Evolutionary conservation across 2,329 filamentous ascomycete genomes (phyloP).

Genomic region (Fusarium sp.): DNA sequence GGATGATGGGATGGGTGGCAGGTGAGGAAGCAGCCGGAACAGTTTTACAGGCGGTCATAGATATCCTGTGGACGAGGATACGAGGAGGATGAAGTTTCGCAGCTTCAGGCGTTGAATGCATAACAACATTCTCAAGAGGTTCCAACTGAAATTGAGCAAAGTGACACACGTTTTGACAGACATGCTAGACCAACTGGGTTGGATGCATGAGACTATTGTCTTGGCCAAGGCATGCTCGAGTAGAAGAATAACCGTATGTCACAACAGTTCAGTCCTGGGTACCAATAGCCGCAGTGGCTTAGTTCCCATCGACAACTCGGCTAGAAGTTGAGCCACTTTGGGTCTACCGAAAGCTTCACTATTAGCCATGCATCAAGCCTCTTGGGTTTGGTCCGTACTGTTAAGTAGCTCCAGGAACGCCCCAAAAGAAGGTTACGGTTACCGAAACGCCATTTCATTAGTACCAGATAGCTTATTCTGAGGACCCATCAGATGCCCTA

Average conservation of each 20-base stretch:
- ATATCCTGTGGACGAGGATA: slow-evolving; percentile 32
- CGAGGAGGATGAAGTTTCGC: slow-evolving; percentile 32
- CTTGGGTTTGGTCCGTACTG: background rate
- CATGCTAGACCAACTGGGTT: background rate
- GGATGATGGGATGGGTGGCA: background rate
- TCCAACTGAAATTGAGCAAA: background rate
- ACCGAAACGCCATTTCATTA: slow-evolving; percentile 10
- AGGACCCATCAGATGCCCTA: background rate
- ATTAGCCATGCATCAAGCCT: background rate
- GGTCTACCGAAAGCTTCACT: slow-evolving; percentile 1
- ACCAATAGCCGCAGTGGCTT: background rate
- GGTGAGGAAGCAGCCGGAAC: slow-evolving; percentile 1
- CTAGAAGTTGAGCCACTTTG: slow-evolving; percentile 1
- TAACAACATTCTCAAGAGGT: slow-evolving; percentile 13
- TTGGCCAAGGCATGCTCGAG: background rate
- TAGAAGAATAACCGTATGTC: background rate
- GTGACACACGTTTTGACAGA: background rate
- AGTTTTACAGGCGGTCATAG: slow-evolving; percentile 30
- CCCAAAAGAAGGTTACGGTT: slow-evolving; percentile 28
- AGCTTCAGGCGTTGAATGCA: slow-evolving; percentile 31
- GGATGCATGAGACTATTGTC: slow-evolving; percentile 2
- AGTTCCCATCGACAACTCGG: background rate
- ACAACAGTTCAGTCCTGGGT: background rate
- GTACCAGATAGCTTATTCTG: slow-evolving; percentile 16
- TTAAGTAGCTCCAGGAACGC: slow-evolving; percentile 14